Base-by-base conservation (phyloP, 176 grass and related monocot genomes). In the Rhipidocladum racemiflorum region DNA sequence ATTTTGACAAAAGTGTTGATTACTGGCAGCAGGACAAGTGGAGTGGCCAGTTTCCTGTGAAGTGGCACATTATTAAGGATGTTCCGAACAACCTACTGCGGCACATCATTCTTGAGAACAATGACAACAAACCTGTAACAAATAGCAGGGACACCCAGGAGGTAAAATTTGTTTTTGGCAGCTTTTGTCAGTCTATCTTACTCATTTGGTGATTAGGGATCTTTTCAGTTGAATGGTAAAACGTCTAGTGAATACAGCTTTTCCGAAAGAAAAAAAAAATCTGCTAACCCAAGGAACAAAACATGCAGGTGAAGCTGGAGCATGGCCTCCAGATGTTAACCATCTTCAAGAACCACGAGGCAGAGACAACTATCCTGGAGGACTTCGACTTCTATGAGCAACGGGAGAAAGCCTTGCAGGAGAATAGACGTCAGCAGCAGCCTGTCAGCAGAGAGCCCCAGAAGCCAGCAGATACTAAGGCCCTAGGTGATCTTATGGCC, bases 21-120 rank as follows among this genome's bases (percentile, higher is more conserved):
- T 97, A 91, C 36, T 97, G 94, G 94, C 94, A 96, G 86, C 93
- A 93, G 57, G 88, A 91, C 81, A 93, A 97, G 72, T 97, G 94
- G 94, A 93, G 86, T 68, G 94, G 94, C 10, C 94, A 97, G 68
- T 97, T 97, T 70, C 91, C 94, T 44, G 94, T 97, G 62, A 97
- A 91, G 73, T 97, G 94, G 94, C 94, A 93, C 76, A 82, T 97
- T 76, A 71, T 97, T 49, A 97, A 97, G 85, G 94, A 97, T 77
- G 88, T 97, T 10, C 91, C 91, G 0, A 97, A 93, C 64, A 91
- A 93, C 74, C 83, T 87, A 28, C 77, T 93, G 65, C 77, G 91
- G 28, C 94, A 93, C 90, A 97, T 97, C 64, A 91, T 87, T 84
- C 94, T 97, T 62, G 85, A 93, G 73, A 93, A 97, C 72, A 97